Conservation (phyloP, 345 rosid species). For the Viola odorata region DNA sequence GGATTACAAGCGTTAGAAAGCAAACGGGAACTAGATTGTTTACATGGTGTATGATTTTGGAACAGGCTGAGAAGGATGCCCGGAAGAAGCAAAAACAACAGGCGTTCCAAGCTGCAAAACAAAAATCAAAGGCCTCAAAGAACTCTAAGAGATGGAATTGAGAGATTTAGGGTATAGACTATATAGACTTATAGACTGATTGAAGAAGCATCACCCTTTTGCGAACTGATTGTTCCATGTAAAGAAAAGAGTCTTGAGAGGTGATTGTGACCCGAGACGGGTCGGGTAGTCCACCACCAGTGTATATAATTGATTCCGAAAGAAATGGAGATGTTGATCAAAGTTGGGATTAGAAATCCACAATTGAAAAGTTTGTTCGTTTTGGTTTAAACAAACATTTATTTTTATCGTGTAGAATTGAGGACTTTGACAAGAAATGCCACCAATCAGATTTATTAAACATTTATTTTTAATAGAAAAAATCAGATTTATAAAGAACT, state of each 20-base stretch:
- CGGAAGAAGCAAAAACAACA: conserved; percentile 83
- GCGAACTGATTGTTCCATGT: conserved; percentile 14
- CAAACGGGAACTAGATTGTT: background rate
- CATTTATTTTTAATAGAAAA: too few species aligned
- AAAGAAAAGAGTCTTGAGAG: conserved; percentile 10
- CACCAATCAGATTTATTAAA: too few species aligned
- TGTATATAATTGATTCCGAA: conserved; percentile 20
- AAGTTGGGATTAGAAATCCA: too few species aligned
- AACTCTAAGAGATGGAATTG: conserved; percentile 98
- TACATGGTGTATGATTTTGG: background rate
- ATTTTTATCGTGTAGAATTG: too few species aligned
- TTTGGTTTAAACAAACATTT: too few species aligned
- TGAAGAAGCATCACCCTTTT: background rate
- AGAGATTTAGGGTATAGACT: conserved; percentile 5
- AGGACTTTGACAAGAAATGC: too few species aligned
- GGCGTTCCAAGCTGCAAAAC: conserved; percentile 87
- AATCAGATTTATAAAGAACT: too few species aligned
- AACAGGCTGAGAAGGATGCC: conserved; percentile 89
- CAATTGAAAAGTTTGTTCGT: too few species aligned
- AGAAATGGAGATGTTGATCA: too few species aligned
- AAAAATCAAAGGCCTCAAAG: conserved; percentile 71
- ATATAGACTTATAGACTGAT: background rate
- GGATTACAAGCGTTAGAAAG: background rate
- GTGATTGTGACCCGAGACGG: background rate
- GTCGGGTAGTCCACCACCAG: background rate